Base-by-base conservation (phyloP, 2,329 filamentous ascomycete genomes). In the Lecanicillium sp. region DNA sequence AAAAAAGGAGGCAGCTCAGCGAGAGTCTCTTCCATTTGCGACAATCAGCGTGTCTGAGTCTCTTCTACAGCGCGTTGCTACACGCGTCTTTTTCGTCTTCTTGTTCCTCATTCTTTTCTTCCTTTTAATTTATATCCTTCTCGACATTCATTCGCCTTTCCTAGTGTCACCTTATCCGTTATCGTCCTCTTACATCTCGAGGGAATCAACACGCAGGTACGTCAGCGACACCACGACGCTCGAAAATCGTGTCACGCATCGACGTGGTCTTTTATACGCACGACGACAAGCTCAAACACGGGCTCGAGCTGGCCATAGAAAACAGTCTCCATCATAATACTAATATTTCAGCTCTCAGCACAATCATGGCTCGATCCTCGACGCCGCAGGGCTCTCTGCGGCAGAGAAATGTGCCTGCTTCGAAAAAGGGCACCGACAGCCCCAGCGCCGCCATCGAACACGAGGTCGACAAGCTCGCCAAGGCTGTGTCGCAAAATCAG, bases 381-480 rank as follows among this genome's bases (percentile, higher is more conserved):
- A 66, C 69, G 58, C 68, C 72, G 50, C 73, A 76, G 62, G 72
- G 70, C 59, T 69, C 66, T 58, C 59, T 79, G 66, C 75, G 75
- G 60, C 75, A 79, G 58, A 68, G 75, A 50, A 77, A 72, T 52
- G 66, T 69, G 44, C n/a, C n/a, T 11, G 58, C 66, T 44, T 58
- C 64, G 45, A 74, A 75, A 54, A 74, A 73, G 57, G 43, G 31
- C 35, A 22, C 45, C 36, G 45, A 63, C 61, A 51, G 65, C 50
- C 40, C 59, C 48, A 25, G 22, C 22, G 34, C 52, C 57, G 45
- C 53, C 41, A 53, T 58, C 58, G 50, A 58, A 47, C 44, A 61
- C 27, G 70, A 74, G 40, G 53, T 72, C 49, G 73, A 79, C 50
- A 67, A 64, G 53, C 56, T 75, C 44, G 57, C 64, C 42, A 62